Conservation (phyloP, 495 filamentous ascomycete species). For the Rhizodiscina lignyota region DNA sequence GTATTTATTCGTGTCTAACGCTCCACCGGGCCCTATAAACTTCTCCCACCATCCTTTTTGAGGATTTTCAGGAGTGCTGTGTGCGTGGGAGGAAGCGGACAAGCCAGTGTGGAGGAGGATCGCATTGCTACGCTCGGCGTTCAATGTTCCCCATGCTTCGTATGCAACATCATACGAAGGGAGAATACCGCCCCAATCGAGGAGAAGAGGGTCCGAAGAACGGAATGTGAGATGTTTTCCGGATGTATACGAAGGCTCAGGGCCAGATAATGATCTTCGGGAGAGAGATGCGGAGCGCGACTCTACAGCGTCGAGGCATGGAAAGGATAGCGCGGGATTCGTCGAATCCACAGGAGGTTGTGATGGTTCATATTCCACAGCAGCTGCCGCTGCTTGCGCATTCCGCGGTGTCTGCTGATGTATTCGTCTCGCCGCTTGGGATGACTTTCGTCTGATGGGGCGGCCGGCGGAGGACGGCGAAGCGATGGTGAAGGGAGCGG, state of each 20-base stretch:
- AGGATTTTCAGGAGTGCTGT: conserved; percentile 68
- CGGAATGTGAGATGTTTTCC: conserved; percentile 64
- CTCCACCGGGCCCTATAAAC: conserved; percentile 81
- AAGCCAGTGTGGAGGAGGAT: conserved; percentile 89
- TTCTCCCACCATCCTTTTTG: conserved; percentile 98
- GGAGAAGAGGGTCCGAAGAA: conserved; percentile 53
- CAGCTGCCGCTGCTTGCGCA: no score
- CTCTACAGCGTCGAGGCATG: conserved; percentile 87
- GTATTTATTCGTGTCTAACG: conserved; percentile 82
- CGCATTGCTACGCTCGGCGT: conserved; percentile 68
- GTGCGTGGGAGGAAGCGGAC: conserved; percentile 89
- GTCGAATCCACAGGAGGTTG: no score
- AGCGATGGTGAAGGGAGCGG: no score
- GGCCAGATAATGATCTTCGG: conserved; percentile 52
- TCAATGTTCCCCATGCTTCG: conserved; percentile 82
- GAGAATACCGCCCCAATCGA: conserved; percentile 88
- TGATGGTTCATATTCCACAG: no score
- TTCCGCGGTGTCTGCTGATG: no score
- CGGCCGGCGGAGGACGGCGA: no score
- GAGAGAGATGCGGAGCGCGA: conserved; percentile 63
- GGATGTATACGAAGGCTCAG: conserved; percentile 86
- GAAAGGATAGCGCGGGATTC: conserved; percentile 87
- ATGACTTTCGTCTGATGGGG: no score
- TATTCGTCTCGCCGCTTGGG: no score
- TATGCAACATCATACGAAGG: conserved; percentile 80